Evolutionary conservation across 257 asterid species (phyloP), one percentile per base, ranked within the genome.

Genomic region (Jacaranda copaia): DNA sequence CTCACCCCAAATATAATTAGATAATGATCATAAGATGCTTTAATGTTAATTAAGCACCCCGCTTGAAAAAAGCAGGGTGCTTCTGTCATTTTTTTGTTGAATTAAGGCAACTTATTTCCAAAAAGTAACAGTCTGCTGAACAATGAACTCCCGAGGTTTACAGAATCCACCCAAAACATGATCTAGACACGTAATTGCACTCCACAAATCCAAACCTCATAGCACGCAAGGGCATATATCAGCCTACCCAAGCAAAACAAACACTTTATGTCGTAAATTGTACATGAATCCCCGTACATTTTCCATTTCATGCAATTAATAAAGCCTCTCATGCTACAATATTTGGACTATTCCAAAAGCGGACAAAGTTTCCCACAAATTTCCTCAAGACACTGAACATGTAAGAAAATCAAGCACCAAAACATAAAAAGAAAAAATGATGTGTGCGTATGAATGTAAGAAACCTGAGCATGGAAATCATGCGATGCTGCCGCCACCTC

Each of bases 401-500:
- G 80, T 80, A 78, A 78, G 58, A 42, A 36, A 18, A 49, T 35
- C 20, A 15, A 32, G 68, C 39, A 38, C 5, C 52, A 51, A 58
- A 25, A 60, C 57, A 64, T 16, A 20, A 16, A 39, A 36, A 36
- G 7, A 5, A 63, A 8, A 55, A 45, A n/a, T 48, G 14, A 16
- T 15, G 64, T 2, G 51, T 15, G 57, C 55, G 25, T 18, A 13
- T n/a, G 39, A 53, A 42, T 13, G 57, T 8, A 20, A 74, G 56
- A 6, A 3, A 80, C 84, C 87, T 80, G 84, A 63, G 69, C 16
- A 60, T 66, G 81, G 68, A 81, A 73, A 42, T 60, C 75, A 25
- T 72, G 81, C 66, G 74, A 77, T 39, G 86, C 51, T 18, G 88
- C 74, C 3, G 79, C 16, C 39, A 46, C 38, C 3, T 63, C 61